A percentile compares a stretch with the other conserved stretches of the same genome.
These are phyloP conservation scores for Citrus trifoliata DNA, from an alignment of 345 rosid species.

Conservation along the genomic window DNA sequence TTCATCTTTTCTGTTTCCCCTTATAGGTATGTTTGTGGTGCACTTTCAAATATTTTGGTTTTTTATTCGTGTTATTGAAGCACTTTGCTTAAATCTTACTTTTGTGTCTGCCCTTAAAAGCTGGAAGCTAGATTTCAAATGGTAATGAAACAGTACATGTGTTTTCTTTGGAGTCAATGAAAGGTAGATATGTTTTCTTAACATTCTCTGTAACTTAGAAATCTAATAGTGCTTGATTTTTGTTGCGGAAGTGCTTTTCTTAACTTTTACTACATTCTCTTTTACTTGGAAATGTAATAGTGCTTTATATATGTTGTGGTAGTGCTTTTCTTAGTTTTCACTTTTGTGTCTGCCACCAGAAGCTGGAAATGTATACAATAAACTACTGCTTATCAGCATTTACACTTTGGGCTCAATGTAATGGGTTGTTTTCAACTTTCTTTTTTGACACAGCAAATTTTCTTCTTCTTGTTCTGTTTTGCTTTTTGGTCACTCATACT, in stretches of 20 bases:
- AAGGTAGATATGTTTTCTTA: neutral
- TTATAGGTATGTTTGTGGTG: neutral
- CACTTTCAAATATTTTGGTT: neutral
- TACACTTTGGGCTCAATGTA: neutral
- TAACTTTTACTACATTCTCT: neutral
- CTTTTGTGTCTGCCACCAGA: constrained; percentile 2
- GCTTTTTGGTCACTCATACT: neutral
- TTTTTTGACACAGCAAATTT: constrained; percentile 7
- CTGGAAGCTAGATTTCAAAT: constrained; percentile 1
- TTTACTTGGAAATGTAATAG: neutral
- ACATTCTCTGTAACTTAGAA: constrained; percentile 1
- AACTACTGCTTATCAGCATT: neutral
- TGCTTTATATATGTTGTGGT: neutral
- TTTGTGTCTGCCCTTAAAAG: constrained; percentile 17
- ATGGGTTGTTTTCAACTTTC: neutral
- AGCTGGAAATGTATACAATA: neutral
- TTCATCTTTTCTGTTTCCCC: neutral
- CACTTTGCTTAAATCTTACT: constrained; percentile 11
- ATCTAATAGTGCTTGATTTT: neutral
- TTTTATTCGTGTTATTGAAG: neutral
- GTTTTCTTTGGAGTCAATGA: constrained; percentile 3
- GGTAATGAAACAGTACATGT: constrained; percentile 20
- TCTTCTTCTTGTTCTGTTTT: neutral
- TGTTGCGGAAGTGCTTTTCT: neutral
- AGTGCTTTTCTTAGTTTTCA: constrained; percentile 7